Evolutionary conservation across 371 early-diverging fungal species (phyloP).

Genomic region (Entomophthora muscae): DNA sequence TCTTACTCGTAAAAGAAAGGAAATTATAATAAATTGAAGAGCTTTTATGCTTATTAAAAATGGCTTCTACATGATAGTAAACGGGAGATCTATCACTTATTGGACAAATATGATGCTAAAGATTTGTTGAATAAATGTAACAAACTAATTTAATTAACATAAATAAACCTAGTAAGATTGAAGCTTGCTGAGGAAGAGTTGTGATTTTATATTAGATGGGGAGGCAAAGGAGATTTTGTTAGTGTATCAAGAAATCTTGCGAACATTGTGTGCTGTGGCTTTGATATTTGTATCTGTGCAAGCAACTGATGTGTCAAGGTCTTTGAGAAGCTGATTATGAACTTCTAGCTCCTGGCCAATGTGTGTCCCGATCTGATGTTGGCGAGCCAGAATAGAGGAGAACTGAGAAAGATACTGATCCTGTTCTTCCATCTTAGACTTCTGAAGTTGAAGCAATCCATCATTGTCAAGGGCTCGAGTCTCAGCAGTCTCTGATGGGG

Average conservation of each 20-base stretch:
- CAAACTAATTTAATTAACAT: too few species aligned
- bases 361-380: conserved; percentile 61
- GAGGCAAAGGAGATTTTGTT: too few species aligned
- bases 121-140: too few species aligned
- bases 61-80: too few species aligned
- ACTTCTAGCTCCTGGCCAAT: conserved; percentile 72
- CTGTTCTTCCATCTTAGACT: conserved; percentile 55
- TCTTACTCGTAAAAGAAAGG: too few species aligned
- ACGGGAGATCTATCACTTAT: too few species aligned
- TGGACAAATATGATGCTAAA: too few species aligned
- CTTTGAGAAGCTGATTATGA: conserved; percentile 69
- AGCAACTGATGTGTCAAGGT: conserved; percentile 55
- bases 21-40: too few species aligned
- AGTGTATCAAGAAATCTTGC: conserved; percentile 44
- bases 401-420: conserved; percentile 59
- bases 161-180: too few species aligned
- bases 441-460: conserved; percentile 52
- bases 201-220: too few species aligned
- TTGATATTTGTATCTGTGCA: conserved; percentile 53
- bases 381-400: conserved; percentile 45
- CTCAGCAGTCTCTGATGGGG: conserved; percentile 38
- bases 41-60: too few species aligned
- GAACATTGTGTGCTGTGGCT: conserved; percentile 51
- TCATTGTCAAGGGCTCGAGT: conserved; percentile 55
- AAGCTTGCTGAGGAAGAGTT: too few species aligned